phyloP scores from a whole-genome alignment of 805 yeast species.

The Metschnikowia orientalis region DNA sequence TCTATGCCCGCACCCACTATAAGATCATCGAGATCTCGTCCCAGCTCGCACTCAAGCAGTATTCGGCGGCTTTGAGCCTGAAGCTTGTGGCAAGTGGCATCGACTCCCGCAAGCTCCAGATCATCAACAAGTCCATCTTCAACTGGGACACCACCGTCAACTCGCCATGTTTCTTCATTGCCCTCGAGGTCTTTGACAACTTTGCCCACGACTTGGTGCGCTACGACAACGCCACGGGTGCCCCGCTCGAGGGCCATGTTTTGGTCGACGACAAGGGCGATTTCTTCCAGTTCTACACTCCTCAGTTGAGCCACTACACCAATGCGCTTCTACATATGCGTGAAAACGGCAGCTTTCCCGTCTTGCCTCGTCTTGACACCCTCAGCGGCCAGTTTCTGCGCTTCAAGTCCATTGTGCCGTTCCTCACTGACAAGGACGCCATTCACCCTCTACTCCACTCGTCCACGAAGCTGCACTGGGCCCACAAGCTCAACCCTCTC shows the following conservation, averaged over 20 bases:
- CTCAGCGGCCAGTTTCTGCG: conserved; percentile 23
- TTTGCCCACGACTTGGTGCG: conserved; percentile 77
- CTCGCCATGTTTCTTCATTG: conserved; percentile 73
- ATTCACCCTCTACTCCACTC: conserved; percentile 63
- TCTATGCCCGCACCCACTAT: conserved; percentile 64
- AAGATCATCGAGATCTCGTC: conserved; percentile 69
- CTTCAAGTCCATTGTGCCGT: conserved; percentile 28
- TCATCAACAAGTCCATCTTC: conserved; percentile 71
- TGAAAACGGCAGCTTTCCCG: conserved; percentile 40
- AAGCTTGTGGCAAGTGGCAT: conserved; percentile 37
- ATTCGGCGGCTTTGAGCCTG: conserved; percentile 29
- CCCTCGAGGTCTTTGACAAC: conserved; percentile 80
- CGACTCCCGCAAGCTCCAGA: conserved; percentile 54
- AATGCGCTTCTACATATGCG: conserved; percentile 53
- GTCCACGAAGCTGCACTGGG: conserved; percentile 33
- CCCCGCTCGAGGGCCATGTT: conserved; percentile 76
- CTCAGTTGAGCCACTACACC: conserved; percentile 56
- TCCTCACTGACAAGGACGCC: conserved; percentile 24
- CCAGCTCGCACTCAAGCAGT: conserved; percentile 57
- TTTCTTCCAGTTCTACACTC: conserved; percentile 66
- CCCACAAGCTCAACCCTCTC: conserved; percentile 57
- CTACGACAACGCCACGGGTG: conserved; percentile 62
- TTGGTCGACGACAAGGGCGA: conserved; percentile 69
- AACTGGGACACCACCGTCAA: conserved; percentile 60
- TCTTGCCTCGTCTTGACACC: conserved; percentile 25